Percentiles rank a stretch among this genome's conserved stretches.
These are phyloP conservation scores for Hypoxylon intermedium DNA, from an alignment of 495 filamentous ascomycete species.

Conservation along the genomic window DNA sequence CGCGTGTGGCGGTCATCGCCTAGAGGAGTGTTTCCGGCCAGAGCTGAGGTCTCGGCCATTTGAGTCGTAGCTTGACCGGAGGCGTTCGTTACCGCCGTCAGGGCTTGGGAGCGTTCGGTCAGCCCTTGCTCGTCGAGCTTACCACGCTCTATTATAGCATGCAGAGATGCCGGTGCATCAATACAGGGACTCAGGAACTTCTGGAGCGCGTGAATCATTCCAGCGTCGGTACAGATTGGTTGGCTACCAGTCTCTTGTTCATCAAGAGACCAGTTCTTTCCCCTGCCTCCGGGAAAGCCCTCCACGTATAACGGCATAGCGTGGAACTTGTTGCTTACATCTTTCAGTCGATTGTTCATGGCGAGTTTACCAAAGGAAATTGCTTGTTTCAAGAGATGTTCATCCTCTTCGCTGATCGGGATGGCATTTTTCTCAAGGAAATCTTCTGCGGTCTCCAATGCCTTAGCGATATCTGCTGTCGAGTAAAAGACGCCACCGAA, in stretches of 20 bases:
- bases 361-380: conserved; percentile 68
- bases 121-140: conserved; percentile 45
- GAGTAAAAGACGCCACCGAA: conserved; percentile 83
- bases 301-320: conserved; percentile 79
- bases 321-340: conserved; percentile 68
- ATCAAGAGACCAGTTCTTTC: conserved; percentile 70
- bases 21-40: conserved; percentile 51
- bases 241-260: conserved; percentile 38
- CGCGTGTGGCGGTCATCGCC: conserved; percentile 42
- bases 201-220: conserved; percentile 50
- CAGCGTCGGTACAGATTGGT: conserved; percentile 49
- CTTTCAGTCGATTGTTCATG: conserved; percentile 66
- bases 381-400: conserved; percentile 63
- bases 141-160: conserved; percentile 47
- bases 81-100: conserved; percentile 31
- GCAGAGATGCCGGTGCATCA: conserved; percentile 46
- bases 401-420: conserved; percentile 64
- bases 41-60: conserved; percentile 9
- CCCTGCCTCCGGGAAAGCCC: conserved; percentile 62
- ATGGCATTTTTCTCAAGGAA: conserved; percentile 66
- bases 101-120: conserved; percentile 40
- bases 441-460: conserved; percentile 66
- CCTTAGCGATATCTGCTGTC: conserved; percentile 62
- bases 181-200: conserved; percentile 46
- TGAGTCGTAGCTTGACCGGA: conserved; percentile 8